Evolutionary conservation across 2,329 filamentous ascomycete genomes (phyloP).

Genomic region (Botrytis byssoidea): DNA sequence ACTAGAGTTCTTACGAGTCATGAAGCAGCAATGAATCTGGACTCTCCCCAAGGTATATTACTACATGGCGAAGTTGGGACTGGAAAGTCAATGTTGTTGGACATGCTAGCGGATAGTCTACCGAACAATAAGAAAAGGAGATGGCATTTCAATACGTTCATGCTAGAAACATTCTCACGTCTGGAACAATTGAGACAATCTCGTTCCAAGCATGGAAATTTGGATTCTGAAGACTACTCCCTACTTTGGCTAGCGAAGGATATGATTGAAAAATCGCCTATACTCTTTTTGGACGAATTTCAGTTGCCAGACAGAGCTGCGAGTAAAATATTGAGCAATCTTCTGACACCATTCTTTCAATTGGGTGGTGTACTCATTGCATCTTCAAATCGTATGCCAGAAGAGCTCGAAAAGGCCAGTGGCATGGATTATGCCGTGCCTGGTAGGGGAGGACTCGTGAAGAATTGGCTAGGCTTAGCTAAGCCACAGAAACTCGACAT

Average conservation of each 20-base stretch:
- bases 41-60: slow-evolving; percentile 72
- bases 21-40: slow-evolving; percentile 67
- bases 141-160: slow-evolving; percentile 86
- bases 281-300: slow-evolving; percentile 80
- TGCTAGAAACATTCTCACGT: slow-evolving; percentile 73
- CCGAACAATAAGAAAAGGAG: slow-evolving; percentile 70
- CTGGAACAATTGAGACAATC: slow-evolving; percentile 61
- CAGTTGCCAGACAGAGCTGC: slow-evolving; percentile 76
- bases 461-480: slow-evolving; percentile 48
- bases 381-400: slow-evolving; percentile 80
- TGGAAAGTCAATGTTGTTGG: slow-evolving; percentile 82
- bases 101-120: slow-evolving; percentile 74
- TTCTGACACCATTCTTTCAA: slow-evolving; percentile 79
- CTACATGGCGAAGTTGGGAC: slow-evolving; percentile 80
- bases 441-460: slow-evolving; percentile 52
- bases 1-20: slow-evolving; percentile 67
- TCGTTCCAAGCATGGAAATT: slow-evolving; percentile 21
- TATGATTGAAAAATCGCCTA: slow-evolving; percentile 70
- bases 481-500: slow-evolving; percentile 34
- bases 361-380: slow-evolving; percentile 77
- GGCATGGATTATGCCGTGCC: slow-evolving; percentile 63
- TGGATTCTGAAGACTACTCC: slow-evolving; percentile 29
- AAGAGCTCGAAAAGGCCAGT: slow-evolving; percentile 73
- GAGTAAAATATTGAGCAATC: slow-evolving; percentile 74
- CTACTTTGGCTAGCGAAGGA: slow-evolving; percentile 73